These are phyloP conservation scores for Hymenoscyphus scutula DNA, from an alignment of 2,329 filamentous ascomycete species.

Conservation along the genomic window DNA sequence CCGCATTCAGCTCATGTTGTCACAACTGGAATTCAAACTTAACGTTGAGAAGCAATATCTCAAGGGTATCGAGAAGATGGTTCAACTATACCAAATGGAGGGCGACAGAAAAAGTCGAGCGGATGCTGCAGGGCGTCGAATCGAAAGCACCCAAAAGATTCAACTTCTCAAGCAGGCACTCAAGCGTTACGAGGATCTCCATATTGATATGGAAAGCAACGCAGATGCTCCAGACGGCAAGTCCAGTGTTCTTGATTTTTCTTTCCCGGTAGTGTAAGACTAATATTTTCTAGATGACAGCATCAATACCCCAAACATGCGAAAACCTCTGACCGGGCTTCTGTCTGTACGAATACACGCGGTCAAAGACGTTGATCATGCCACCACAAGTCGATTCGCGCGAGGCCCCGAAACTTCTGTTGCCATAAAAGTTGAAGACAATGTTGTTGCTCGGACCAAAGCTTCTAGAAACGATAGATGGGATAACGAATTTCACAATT, in stretches of 20 bases:
- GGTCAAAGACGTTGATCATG: slow-evolving; percentile 92
- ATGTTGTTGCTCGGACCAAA: slow-evolving; percentile 83
- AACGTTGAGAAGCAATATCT: slow-evolving; percentile 99
- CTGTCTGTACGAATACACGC: slow-evolving; percentile 82
- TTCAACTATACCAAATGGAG: slow-evolving; percentile 94
- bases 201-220: slow-evolving; percentile 81
- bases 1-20: slow-evolving; percentile 98
- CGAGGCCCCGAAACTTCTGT: slow-evolving; percentile 93
- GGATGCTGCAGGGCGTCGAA: slow-evolving; percentile 82
- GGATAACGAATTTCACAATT: slow-evolving; percentile 86
- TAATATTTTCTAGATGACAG: slow-evolving; percentile 71
- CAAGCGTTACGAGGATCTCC: slow-evolving; percentile 94
- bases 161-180: slow-evolving; percentile 91
- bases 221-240: slow-evolving; percentile 77
- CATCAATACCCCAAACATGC: slow-evolving; percentile 88
- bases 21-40: slow-evolving; percentile 97
- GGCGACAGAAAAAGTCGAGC: slow-evolving; percentile 93
- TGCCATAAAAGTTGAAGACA: slow-evolving; percentile 94
- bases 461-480: slow-evolving; percentile 83
- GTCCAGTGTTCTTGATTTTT: slow-evolving; percentile 31
- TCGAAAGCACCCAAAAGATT: slow-evolving; percentile 98
- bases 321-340: slow-evolving; percentile 92
- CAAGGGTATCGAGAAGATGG: slow-evolving; percentile 99
- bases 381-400: slow-evolving; percentile 77
- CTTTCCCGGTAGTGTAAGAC: slow-evolving; percentile 8